These are phyloP conservation scores for Leccinum pachyderme DNA, from an alignment of 1,284 basidiomycete species.

Conservation along the genomic window DNA sequence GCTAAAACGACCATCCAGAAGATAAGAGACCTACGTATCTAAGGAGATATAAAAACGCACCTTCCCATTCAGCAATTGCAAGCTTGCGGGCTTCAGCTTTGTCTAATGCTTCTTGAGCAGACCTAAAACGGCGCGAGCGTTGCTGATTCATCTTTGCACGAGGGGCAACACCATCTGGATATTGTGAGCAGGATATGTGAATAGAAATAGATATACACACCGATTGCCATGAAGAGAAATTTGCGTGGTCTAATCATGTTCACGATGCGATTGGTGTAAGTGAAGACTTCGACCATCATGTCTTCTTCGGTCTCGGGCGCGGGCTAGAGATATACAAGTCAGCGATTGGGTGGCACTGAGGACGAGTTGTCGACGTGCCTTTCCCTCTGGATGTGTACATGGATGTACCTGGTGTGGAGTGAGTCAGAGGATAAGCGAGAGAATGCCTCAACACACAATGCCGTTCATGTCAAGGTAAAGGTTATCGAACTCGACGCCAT, in stretches of 20 bases:
- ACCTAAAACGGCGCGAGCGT: slow-evolving; percentile 91
- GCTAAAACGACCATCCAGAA: slow-evolving; percentile 45
- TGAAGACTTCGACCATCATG: slow-evolving; percentile 99
- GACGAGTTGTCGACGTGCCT: slow-evolving; percentile 44
- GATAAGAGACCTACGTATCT: slow-evolving; percentile 1
- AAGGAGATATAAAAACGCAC: slow-evolving; percentile 38
- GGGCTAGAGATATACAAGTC: slow-evolving; percentile 47
- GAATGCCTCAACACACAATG: slow-evolving; percentile 50
- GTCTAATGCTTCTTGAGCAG: slow-evolving; percentile 92
- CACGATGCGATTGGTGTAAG: slow-evolving; percentile 95
- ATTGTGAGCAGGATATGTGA: background rate
- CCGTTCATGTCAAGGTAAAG: slow-evolving; percentile 95
- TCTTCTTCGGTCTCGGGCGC: slow-evolving; percentile 97
- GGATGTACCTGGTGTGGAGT: slow-evolving; percentile 76
- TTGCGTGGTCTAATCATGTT: slow-evolving; percentile 96
- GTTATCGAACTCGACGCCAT: slow-evolving; percentile 94
- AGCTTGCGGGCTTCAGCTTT: slow-evolving; percentile 86
- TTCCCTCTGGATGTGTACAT: slow-evolving; percentile 98
- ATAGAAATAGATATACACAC: slow-evolving; percentile 40
- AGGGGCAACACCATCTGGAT: slow-evolving; percentile 90
- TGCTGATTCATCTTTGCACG: slow-evolving; percentile 99
- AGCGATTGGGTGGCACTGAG: slow-evolving; percentile 4
- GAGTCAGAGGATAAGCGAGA: background rate
- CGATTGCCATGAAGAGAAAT: slow-evolving; percentile 97
- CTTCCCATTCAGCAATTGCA: slow-evolving; percentile 83